phyloP scores from a whole-genome alignment of 305 asterid genomes.

The Fraxinus paxiana region DNA sequence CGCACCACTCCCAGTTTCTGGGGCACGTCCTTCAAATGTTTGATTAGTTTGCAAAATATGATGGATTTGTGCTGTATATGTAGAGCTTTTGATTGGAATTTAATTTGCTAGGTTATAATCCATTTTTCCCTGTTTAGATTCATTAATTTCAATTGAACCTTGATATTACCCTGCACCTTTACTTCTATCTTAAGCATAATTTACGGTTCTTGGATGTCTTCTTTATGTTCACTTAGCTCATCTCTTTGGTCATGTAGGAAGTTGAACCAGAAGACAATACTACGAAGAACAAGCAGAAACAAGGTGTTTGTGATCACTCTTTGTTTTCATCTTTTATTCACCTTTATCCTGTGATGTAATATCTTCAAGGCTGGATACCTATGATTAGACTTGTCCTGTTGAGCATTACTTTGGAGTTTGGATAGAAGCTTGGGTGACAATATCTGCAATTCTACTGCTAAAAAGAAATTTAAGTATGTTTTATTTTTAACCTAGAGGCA shows the following conservation, averaged over 20 bases:
- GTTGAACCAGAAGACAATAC: slow-evolving; percentile 36
- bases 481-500: not conserved
- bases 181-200: not conserved
- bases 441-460: not conserved
- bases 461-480: not conserved
- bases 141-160: slow-evolving; percentile 2
- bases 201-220: not conserved
- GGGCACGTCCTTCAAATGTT: not conserved
- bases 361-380: slow-evolving; percentile 5
- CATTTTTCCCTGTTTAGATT: not conserved
- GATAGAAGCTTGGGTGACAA: not conserved
- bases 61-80: not conserved
- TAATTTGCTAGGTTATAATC: not conserved
- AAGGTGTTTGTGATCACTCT: slow-evolving; percentile 40
- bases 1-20: not conserved
- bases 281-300: slow-evolving; percentile 40
- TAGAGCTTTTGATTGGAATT: not conserved
- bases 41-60: not conserved
- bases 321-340: slow-evolving; percentile 2
- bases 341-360: not conserved
- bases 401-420: not conserved
- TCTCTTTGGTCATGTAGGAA: slow-evolving; percentile 40
- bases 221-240: slow-evolving; percentile 12
- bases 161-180: not conserved
- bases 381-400: not conserved